Base-by-base conservation (phyloP, 1,284 basidiomycete genomes). In the Austropuccinia psidii region DNA sequence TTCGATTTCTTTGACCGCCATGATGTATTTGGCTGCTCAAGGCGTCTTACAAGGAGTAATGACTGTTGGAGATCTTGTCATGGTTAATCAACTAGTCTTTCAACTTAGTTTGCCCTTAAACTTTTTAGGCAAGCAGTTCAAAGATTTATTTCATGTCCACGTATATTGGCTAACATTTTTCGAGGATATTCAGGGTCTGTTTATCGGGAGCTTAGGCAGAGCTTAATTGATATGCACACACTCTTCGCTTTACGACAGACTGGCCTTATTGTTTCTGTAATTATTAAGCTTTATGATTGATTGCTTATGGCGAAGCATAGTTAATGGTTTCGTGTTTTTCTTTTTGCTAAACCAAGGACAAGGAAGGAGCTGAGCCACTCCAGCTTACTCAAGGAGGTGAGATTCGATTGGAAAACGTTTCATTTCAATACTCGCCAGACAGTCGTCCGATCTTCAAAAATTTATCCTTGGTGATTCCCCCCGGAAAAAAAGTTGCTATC, bases 1-100 rank as follows among this genome's bases (percentile, higher is more conserved):
- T 41, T 73, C 72, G 13, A 19, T 45, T 57, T 61, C 72, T 17
- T 45, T 73, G 37, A 66, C 72, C n/a, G 72, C 50, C 11, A 73
- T 73, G 72, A 73, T 73, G 72, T 73, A 66, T 57, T 41, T 73
- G 61, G 72, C 72, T 21, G 72, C 61, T 39, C 72, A 66, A n/a
- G 49, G 60, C 17, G 72, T 73, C 49, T 33, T 66, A 33, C 54
- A 73, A 29, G 62, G 72, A 65, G 27, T 61, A 7, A 73, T 73
- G 72, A 73, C 72, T 21, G 62, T 73, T 37, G 72, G 72, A 1
- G 72, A 73, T 33, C 31, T 73, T 35, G 72, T 73, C 21, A 66
- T 73, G 72, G 58, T 73, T 19, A 73, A 73, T 37, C 72, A 73
- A 65, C 45, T 73, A 31, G 72, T 73, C 47, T 73, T 73, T 64